Evolutionary conservation across 78 protist genomes (phyloP).

Genomic region (Dictyostelium intermedium): DNA sequence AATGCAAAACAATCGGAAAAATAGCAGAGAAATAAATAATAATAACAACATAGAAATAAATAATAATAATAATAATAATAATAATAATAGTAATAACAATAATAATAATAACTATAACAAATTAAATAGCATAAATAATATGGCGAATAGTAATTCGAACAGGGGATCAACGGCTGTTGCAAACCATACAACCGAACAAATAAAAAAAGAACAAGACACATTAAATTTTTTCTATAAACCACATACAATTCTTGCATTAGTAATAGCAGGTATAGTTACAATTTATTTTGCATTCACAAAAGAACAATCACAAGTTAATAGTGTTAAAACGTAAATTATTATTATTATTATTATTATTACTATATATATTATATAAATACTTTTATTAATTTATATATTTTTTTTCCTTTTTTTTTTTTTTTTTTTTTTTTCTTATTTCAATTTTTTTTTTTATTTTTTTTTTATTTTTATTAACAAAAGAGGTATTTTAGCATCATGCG

Average conservation of each 20-base stretch:
- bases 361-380: too few species aligned
- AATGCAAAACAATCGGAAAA: neutral
- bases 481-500: slow-evolving; percentile 81
- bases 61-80: neutral
- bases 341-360: neutral
- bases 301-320: slow-evolving; percentile 47
- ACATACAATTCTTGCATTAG: slow-evolving; percentile 71
- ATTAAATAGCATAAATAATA: neutral
- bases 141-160: neutral
- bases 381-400: too few species aligned
- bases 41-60: neutral
- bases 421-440: neutral
- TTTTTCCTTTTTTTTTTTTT: neutral
- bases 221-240: slow-evolving; percentile 80
- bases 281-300: slow-evolving; percentile 77
- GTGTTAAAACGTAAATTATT: slow-evolving; percentile 44
- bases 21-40: neutral
- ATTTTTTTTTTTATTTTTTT: too few species aligned
- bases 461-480: neutral
- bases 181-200: neutral
- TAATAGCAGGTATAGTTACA: slow-evolving; percentile 32
- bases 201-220: slow-evolving; percentile 40
- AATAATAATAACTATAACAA: neutral
- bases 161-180: neutral
- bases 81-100: neutral